Evolutionary conservation across 2,329 filamentous ascomycete species (phyloP).

Genomic region (Nannizziopsis barbatae): DNA sequence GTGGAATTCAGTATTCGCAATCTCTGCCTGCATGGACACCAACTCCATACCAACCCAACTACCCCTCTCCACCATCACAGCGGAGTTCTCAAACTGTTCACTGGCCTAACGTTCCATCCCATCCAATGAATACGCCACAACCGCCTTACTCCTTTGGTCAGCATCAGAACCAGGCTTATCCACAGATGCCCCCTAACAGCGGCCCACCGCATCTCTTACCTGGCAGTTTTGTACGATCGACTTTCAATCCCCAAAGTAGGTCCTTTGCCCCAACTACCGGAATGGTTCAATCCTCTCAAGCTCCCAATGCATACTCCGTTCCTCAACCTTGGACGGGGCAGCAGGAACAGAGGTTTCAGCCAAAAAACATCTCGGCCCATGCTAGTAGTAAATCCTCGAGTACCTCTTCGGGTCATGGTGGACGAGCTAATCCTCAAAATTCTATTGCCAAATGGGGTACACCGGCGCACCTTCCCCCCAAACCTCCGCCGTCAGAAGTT

Average conservation of each 20-base stretch:
- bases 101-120: conserved; percentile 31
- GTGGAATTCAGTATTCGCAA: conserved; percentile 25
- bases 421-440: conserved; percentile 20
- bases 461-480: conserved; percentile 40
- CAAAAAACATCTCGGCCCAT: not conserved
- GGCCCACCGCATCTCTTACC: conserved; percentile 73
- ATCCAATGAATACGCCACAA: conserved; percentile 28
- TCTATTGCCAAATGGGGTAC: conserved; percentile 43
- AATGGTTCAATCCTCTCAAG: conserved; percentile 17
- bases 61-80: conserved; percentile 16
- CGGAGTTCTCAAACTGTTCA: conserved; percentile 26
- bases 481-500: conserved; percentile 40
- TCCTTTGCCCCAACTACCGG: conserved; percentile 65
- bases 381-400: not conserved
- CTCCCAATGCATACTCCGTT: not conserved
- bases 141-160: conserved; percentile 67
- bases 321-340: not conserved
- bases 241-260: conserved; percentile 90
- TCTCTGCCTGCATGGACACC: conserved; percentile 25
- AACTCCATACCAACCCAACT: conserved; percentile 22
- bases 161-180: conserved; percentile 50
- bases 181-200: conserved; percentile 55
- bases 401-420: not conserved
- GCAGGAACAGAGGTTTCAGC: conserved; percentile 1
- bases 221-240: conserved; percentile 70